These are phyloP conservation scores for Phylloporus scabripes DNA, from an alignment of 768 basidiomycete species.

Conservation along the genomic window DNA sequence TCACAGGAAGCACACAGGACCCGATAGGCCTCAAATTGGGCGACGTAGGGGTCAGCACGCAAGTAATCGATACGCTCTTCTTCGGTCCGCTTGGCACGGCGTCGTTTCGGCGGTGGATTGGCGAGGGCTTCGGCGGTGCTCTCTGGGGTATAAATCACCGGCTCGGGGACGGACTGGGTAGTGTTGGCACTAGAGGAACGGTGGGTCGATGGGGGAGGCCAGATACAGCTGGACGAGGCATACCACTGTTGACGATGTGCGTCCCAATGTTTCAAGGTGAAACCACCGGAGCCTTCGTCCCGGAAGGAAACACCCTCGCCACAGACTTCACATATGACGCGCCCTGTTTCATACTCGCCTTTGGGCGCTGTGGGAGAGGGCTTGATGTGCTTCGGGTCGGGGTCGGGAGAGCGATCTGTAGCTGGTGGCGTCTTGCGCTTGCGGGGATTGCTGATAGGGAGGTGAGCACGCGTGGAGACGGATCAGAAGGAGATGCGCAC, in stretches of 20 bases:
- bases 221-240: slow-evolving; percentile 17
- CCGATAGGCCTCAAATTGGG: slow-evolving; percentile 75
- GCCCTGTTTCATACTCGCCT: slow-evolving; percentile 61
- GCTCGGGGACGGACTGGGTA: slow-evolving; percentile 29
- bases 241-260: slow-evolving; percentile 59
- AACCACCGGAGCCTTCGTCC: slow-evolving; percentile 55
- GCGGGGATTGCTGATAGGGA: slow-evolving; percentile 29
- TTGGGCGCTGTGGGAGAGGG: slow-evolving; percentile 21
- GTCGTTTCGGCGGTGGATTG: slow-evolving; percentile 54
- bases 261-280: slow-evolving; percentile 67
- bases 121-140: slow-evolving; percentile 37
- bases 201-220: slow-evolving; percentile 6
- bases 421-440: slow-evolving; percentile 37
- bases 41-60: slow-evolving; percentile 68
- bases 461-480: slow-evolving; percentile 12
- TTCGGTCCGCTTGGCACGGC: slow-evolving; percentile 71
- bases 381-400: slow-evolving; percentile 7
- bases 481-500: slow-evolving; percentile 22
- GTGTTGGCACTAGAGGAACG: slow-evolving; percentile 24
- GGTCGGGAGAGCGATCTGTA: slow-evolving; percentile 15
- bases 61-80: slow-evolving; percentile 70
- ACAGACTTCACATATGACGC: slow-evolving; percentile 62
- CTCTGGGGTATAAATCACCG: slow-evolving; percentile 42
- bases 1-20: slow-evolving; percentile 76
- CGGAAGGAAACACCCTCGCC: slow-evolving; percentile 58